Conservation (phyloP, 352 stramenopile species). For the Phytopythium aichiense region DNA sequence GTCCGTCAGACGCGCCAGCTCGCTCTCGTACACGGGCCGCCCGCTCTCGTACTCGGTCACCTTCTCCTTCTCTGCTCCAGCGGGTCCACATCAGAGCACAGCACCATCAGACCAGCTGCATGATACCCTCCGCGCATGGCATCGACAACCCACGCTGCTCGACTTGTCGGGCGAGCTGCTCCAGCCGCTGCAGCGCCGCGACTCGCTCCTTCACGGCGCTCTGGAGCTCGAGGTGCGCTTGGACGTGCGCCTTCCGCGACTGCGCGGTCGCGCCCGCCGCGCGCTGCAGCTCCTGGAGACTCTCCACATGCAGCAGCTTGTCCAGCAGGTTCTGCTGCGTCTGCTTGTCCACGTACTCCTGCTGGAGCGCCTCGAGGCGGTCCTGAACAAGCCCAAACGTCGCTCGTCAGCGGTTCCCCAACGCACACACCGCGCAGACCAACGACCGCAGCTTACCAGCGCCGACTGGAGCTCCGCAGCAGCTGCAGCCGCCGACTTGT, state of each 20-base stretch:
- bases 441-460: conserved; percentile 11
- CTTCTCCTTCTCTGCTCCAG: conserved; percentile 34
- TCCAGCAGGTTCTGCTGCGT: conserved; percentile 71
- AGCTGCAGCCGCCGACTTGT: conserved; percentile 19
- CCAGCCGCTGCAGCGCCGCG: conserved; percentile 33
- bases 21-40: conserved; percentile 34
- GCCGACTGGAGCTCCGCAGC: conserved; percentile 21
- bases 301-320: conserved; percentile 60
- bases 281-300: conserved; percentile 32
- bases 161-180: conserved; percentile 35
- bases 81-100: not conserved
- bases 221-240: conserved; percentile 36
- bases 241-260: conserved; percentile 21
- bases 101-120: not conserved
- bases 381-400: conserved; percentile 14
- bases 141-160: conserved; percentile 21
- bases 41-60: conserved; percentile 36
- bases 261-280: conserved; percentile 7
- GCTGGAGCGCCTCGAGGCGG: conserved; percentile 38
- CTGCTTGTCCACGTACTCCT: conserved; percentile 57
- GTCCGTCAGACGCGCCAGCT: conserved; percentile 44
- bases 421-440: not conserved
- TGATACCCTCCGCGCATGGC: not conserved
- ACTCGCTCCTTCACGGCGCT: conserved; percentile 36
- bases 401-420: not conserved